Evolutionary conservation across 2,329 filamentous ascomycete genomes (phyloP).

Genomic region (Apiospora malaysiana): DNA sequence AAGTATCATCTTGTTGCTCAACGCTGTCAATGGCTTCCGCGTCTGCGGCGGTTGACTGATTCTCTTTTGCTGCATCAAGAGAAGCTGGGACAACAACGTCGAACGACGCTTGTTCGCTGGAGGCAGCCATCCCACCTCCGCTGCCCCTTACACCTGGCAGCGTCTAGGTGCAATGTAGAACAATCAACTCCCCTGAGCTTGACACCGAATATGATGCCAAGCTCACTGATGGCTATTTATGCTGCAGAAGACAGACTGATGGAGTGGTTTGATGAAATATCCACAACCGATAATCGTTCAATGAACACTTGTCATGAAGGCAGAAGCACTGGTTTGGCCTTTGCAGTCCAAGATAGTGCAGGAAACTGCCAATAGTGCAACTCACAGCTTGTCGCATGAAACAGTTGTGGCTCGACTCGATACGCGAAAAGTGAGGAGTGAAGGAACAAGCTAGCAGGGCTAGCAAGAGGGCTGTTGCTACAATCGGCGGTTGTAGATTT

Average conservation of each 20-base stretch:
- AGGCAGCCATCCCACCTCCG: neutral
- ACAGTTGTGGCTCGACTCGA: neutral
- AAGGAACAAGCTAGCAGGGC: neutral
- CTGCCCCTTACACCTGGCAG: neutral
- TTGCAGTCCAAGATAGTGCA: neutral
- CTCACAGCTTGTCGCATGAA: neutral
- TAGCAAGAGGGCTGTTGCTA: neutral
- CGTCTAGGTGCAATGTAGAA: neutral
- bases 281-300: constrained; percentile 10
- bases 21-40: neutral
- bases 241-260: neutral
- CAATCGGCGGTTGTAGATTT: neutral
- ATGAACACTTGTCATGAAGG: constrained; percentile 23
- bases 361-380: neutral
- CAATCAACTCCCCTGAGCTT: neutral
- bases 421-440: neutral
- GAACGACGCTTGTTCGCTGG: constrained; percentile 1
- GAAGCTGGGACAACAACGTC: constrained; percentile 5
- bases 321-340: neutral
- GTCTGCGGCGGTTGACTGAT: neutral
- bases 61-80: neutral
- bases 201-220: neutral
- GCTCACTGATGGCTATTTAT: neutral
- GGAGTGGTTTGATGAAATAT: neutral
- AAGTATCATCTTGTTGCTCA: neutral